Percentiles rank a stretch among this genome's conserved stretches.
These are phyloP conservation scores for Daldinia grandis DNA, from an alignment of 495 filamentous ascomycete genomes.

Conservation along the genomic window DNA sequence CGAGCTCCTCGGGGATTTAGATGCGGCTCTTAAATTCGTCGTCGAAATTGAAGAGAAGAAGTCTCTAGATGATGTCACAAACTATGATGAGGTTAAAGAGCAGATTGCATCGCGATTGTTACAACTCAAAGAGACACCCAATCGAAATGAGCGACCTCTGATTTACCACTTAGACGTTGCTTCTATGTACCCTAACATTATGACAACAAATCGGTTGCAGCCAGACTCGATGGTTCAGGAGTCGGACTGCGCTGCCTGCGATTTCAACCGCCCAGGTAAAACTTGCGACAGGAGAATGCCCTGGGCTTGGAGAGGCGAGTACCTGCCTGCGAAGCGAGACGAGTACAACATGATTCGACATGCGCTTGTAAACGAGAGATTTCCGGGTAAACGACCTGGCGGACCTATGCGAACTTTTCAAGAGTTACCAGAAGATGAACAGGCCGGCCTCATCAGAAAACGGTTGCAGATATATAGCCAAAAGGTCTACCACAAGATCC, in stretches of 20 bases:
- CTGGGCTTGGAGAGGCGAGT: constrained; percentile 99
- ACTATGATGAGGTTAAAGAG: constrained; percentile 91
- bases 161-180: constrained; percentile 99
- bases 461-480: constrained; percentile 92
- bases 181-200: constrained; percentile 99
- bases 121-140: constrained; percentile 80
- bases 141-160: constrained; percentile 81
- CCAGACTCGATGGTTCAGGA: constrained; percentile 98
- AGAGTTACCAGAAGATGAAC: constrained; percentile 84
- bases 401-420: constrained; percentile 76
- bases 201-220: constrained; percentile 98
- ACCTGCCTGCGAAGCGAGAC: constrained; percentile 91
- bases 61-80: constrained; percentile 84
- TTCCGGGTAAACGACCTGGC: constrained; percentile 78
- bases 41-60: constrained; percentile 96
- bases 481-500: constrained; percentile 99
- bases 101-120: constrained; percentile 79
- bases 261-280: constrained; percentile 98
- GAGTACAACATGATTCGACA: constrained; percentile 99
- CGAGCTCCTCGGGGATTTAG: constrained; percentile 85
- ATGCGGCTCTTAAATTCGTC: constrained; percentile 90
- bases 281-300: constrained; percentile 95
- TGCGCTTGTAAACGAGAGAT: constrained; percentile 90
- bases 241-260: constrained; percentile 94
- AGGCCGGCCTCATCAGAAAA: constrained; percentile 82